phyloP scores from a whole-genome alignment of 441 rosid genomes.

The Euphorbia corollata region DNA sequence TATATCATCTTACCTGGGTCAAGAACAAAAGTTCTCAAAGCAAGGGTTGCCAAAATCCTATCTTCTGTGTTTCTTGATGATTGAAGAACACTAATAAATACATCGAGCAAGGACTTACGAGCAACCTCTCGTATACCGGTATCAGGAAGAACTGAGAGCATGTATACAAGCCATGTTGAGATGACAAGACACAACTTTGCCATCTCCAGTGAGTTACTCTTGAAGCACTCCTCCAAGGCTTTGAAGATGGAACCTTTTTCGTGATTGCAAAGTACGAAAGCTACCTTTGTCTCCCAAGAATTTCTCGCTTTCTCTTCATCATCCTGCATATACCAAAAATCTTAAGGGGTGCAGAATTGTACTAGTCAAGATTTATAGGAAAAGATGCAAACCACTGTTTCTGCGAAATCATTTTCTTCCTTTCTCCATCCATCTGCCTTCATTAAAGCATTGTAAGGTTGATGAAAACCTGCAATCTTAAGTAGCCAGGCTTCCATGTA shows the following conservation, averaged over 20 bases:
- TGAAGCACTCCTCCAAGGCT: slow-evolving; percentile 57
- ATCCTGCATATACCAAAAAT: slow-evolving; percentile 26
- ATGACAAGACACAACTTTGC: slow-evolving; percentile 49
- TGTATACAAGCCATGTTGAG: slow-evolving; percentile 52
- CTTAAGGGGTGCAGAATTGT: slow-evolving; percentile 4
- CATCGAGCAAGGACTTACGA: slow-evolving; percentile 43
- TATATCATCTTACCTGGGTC: slow-evolving; percentile 35
- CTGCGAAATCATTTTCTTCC: slow-evolving; percentile 28
- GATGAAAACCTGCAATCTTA: slow-evolving; percentile 48
- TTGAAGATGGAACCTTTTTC: slow-evolving; percentile 57
- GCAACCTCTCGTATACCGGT: slow-evolving; percentile 41
- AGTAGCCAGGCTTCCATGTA: slow-evolving; percentile 56
- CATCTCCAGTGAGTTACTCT: slow-evolving; percentile 49
- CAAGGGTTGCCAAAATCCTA: slow-evolving; percentile 54
- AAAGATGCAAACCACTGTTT: slow-evolving; percentile 33
- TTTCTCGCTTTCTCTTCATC: slow-evolving; percentile 46
- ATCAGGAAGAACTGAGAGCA: slow-evolving; percentile 54
- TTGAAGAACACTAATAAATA: slow-evolving; percentile 53
- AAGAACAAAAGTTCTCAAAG: slow-evolving; percentile 45
- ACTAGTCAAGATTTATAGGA: slow-evolving; percentile 2
- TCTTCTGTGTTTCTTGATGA: slow-evolving; percentile 57
- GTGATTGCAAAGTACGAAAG: slow-evolving; percentile 56
- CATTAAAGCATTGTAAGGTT: slow-evolving; percentile 43
- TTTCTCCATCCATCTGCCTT: slow-evolving; percentile 30
- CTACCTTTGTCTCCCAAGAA: slow-evolving; percentile 56